phyloP scores from a whole-genome alignment of 2,329 filamentous ascomycete species.

The Monosporascus sp. region DNA sequence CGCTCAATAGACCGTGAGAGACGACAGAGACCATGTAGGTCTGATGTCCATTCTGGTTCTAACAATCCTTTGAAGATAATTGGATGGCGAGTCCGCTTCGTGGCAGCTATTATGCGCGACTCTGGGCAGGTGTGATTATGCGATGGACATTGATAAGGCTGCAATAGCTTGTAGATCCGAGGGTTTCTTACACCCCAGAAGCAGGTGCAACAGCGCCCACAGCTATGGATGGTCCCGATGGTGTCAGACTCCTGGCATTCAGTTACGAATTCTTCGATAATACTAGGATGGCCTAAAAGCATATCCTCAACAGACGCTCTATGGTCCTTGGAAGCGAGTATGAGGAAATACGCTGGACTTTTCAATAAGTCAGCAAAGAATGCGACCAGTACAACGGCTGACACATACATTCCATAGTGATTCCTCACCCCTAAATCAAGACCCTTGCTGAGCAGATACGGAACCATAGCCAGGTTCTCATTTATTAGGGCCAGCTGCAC shows the following conservation, averaged over 20 bases:
- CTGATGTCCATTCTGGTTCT: slow-evolving; percentile 8
- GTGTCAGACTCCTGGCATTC: no score
- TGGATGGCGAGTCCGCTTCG: rapidly evolving
- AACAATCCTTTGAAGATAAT: slow-evolving; percentile 1
- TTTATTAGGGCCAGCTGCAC: not conserved
- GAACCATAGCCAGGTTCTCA: not conserved
- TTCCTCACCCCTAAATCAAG: not conserved
- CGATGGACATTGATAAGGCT: slow-evolving; percentile 5
- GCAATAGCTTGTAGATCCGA: not conserved
- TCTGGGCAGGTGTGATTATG: slow-evolving; percentile 1
- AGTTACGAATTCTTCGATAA: no score
- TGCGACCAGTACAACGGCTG: no score
- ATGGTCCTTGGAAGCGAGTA: no score
- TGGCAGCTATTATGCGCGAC: not conserved
- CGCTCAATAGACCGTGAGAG: not conserved
- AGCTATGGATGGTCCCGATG: no score
- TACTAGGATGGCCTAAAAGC: no score
- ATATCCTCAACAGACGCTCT: no score
- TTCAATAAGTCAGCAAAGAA: no score
- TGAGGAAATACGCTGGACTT: no score
- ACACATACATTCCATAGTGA: not conserved
- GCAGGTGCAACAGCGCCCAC: not conserved
- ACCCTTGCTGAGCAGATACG: slow-evolving; percentile 2
- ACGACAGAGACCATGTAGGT: not conserved
- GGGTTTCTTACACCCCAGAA: rapidly evolving